A percentile compares a stretch with the other conserved stretches of the same genome.
These are phyloP conservation scores for Stemphylium vesicarium DNA, from an alignment of 2,329 filamentous ascomycete genomes.

Conservation along the genomic window DNA sequence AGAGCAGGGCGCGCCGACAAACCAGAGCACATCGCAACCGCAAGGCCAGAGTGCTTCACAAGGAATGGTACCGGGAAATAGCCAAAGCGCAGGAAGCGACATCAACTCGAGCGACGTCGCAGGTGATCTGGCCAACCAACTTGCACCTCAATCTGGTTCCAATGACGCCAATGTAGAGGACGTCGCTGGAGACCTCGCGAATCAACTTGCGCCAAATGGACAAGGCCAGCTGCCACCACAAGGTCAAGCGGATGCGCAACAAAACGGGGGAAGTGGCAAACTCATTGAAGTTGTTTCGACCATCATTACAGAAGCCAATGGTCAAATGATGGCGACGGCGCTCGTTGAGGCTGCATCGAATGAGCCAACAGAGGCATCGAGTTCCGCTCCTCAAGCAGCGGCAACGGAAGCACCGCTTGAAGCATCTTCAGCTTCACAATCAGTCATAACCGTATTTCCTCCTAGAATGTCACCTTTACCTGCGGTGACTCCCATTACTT, in stretches of 20 bases:
- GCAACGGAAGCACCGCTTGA: neutral
- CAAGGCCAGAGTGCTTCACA: slow-evolving; percentile 14
- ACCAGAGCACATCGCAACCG: slow-evolving; percentile 11
- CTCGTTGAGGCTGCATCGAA: slow-evolving; percentile 16
- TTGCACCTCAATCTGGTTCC: neutral
- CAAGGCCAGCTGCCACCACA: slow-evolving; percentile 11
- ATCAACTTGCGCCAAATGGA: slow-evolving; percentile 13
- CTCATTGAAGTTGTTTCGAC: slow-evolving; percentile 14
- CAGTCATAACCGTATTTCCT: slow-evolving; percentile 4
- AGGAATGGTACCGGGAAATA: neutral
- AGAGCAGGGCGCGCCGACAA: slow-evolving; percentile 12
- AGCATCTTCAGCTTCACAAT: neutral
- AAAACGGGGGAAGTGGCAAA: slow-evolving; percentile 1
- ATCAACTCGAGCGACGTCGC: slow-evolving; percentile 6
- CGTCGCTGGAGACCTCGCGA: slow-evolving; percentile 10
- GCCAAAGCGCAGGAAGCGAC: slow-evolving; percentile 1
- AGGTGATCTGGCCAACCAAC: slow-evolving; percentile 9
- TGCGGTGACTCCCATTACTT: slow-evolving; percentile 8
- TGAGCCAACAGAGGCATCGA: slow-evolving; percentile 7
- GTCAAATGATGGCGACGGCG: slow-evolving; percentile 10
- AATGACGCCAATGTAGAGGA: neutral
- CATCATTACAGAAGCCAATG: slow-evolving; percentile 13
- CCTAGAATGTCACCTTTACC: slow-evolving; percentile 9
- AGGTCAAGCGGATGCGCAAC: slow-evolving; percentile 6
- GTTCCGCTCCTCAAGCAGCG: neutral